These are phyloP conservation scores for Clarireedia monteithiana DNA, from an alignment of 2,329 filamentous ascomycete genomes.

Conservation along the genomic window DNA sequence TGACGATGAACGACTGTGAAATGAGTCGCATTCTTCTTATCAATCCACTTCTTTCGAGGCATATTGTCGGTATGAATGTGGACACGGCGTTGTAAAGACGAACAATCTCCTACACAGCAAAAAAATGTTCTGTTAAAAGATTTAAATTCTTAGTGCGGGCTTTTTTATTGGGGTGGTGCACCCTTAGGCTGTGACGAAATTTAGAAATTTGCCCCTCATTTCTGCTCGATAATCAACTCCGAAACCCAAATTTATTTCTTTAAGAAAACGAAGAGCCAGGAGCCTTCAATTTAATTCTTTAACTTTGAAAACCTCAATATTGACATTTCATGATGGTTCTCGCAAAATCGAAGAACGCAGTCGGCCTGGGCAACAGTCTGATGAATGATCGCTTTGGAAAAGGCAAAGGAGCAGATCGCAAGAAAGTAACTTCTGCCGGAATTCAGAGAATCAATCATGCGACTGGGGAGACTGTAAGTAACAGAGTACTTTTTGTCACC, in stretches of 20 bases:
- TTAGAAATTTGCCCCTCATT: constrained; percentile 12
- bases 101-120: background rate
- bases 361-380: constrained; percentile 91
- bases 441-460: constrained; percentile 61
- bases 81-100: background rate
- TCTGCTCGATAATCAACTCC: constrained; percentile 17
- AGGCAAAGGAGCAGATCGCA: constrained; percentile 77
- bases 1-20: constrained; percentile 93
- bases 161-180: constrained; percentile 16
- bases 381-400: constrained; percentile 99
- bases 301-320: background rate
- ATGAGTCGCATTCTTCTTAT: constrained; percentile 90
- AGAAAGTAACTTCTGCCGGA: constrained; percentile 54
- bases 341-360: constrained; percentile 90
- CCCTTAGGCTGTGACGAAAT: background rate
- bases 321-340: constrained; percentile 49
- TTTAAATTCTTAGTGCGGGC: constrained; percentile 7
- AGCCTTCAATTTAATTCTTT: background rate
- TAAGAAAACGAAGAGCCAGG: background rate
- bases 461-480: constrained; percentile 63
- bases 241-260: too few species aligned
- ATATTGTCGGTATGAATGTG: constrained; percentile 30
- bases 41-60: constrained; percentile 38
- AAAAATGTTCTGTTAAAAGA: constrained; percentile 5
- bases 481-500: background rate